phyloP scores from a whole-genome alignment of 2,329 filamentous ascomycete species.

The Alternaria viburni region DNA sequence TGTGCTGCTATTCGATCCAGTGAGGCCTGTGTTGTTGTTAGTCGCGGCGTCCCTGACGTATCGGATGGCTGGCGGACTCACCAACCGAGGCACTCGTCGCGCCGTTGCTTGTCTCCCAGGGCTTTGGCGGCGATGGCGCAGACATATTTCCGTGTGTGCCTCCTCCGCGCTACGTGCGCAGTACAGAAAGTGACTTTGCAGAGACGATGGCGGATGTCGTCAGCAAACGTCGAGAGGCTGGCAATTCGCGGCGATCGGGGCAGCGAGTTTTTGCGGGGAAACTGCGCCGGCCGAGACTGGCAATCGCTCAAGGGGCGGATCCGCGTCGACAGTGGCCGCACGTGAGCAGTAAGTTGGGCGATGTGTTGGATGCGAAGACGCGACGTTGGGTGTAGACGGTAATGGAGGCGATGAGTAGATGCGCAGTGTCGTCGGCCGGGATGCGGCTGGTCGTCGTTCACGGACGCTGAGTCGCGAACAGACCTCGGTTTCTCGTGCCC shows the following conservation, averaged over 20 bases:
- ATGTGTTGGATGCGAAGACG: neutral
- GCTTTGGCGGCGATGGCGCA: slow-evolving; percentile 85
- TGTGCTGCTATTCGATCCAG: slow-evolving; percentile 46
- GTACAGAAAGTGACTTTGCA: neutral
- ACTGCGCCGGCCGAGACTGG: slow-evolving; percentile 5
- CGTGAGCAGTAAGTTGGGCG: slow-evolving; percentile 1
- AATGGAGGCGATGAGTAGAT: slow-evolving; percentile 1
- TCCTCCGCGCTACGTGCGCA: slow-evolving; percentile 32
- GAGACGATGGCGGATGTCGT: slow-evolving; percentile 15
- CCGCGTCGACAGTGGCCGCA: slow-evolving; percentile 10
- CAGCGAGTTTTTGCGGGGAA: slow-evolving; percentile 15
- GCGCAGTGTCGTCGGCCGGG: slow-evolving; percentile 15
- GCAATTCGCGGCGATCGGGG: slow-evolving; percentile 10
- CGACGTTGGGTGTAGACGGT: neutral
- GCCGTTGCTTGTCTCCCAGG: slow-evolving; percentile 86
- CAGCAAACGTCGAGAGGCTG: slow-evolving; percentile 7
- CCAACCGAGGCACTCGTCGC: slow-evolving; percentile 51
- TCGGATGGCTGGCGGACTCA: slow-evolving; percentile 28
- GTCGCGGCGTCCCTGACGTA: slow-evolving; percentile 23
- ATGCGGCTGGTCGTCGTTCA: slow-evolving; percentile 24
- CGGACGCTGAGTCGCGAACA: slow-evolving; percentile 20
- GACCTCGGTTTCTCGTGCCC: slow-evolving; percentile 31
- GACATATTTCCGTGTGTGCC: slow-evolving; percentile 55
- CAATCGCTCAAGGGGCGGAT: slow-evolving; percentile 13
- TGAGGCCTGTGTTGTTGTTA: slow-evolving; percentile 41